Conservation (phyloP, 2,329 filamentous ascomycete genomes). For the Magnaporthiopsis rhizophila region DNA sequence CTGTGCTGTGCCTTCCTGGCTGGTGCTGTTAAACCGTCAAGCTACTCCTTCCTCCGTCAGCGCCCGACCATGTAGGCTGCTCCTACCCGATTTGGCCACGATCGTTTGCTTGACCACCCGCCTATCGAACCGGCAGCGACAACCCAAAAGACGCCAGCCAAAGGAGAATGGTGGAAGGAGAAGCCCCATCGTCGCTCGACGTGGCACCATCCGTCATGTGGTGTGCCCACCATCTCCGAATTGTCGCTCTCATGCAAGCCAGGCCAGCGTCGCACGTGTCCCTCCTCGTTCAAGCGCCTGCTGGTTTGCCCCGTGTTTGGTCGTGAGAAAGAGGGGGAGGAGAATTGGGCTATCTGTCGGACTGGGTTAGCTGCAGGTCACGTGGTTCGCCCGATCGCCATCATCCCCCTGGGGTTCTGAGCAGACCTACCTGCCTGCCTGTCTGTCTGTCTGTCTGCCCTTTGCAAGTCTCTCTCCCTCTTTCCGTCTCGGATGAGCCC, state of each 20-base stretch:
- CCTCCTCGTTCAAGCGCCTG: not conserved
- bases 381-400: not conserved
- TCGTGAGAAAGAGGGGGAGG: no score
- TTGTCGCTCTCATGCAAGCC: not conserved
- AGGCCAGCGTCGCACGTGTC: not conserved
- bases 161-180: not conserved
- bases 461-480: not conserved
- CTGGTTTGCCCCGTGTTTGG: not conserved
- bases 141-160: no score
- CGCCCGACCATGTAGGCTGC: no score
- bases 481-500: no score
- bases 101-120: not conserved
- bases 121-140: no score
- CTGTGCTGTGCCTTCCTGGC: no score
- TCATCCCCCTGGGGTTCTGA: no score
- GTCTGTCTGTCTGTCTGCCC: not conserved
- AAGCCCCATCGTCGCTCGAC: not conserved
- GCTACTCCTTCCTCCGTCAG: no score
- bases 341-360: not conserved
- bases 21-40: no score
- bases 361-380: not conserved
- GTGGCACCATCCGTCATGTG: not conserved
- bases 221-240: not conserved
- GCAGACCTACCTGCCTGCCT: not conserved
- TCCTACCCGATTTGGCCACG: not conserved